Base-by-base conservation (phyloP, 202 grass and related monocot species). In the Panicum hallii region DNA sequence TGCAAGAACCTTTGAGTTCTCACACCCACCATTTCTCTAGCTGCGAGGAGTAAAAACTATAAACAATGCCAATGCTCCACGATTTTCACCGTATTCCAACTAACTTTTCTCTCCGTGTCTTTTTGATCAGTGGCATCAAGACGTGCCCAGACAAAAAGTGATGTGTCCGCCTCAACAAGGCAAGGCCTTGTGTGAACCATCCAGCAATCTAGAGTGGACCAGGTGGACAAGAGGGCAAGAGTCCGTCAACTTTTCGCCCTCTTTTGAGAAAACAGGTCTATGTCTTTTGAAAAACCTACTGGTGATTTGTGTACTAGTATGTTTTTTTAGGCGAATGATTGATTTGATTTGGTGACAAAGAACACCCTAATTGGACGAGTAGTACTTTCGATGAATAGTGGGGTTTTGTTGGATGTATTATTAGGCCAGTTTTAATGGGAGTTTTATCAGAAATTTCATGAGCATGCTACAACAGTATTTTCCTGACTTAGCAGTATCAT, bases 61-160 rank as follows among this genome's bases (percentile, higher is more conserved):
- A 30, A 10, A 4, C 3, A 30, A 10, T 52, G 28, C 3, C 7
- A 13, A 41, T 14, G 20, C 5, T 32, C 7, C 7, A 28, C 9
- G 23, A 11, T 61, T 26, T 26, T 26, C 57, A 61, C 10, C 23
- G 23, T 3, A 23, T 61, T 11, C n/a, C 6, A 34, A 20, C 58
- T 20, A 20, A 30, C n/a, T 19, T 20, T 74, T 28, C 10, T 57
- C 28, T 19, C 28, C 23, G 38, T 57, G 70, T 15, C 47, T 56
- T 64, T 17, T 56, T 56, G 36, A 80, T 66, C 50, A 46, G 16
- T 58, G 70, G 44, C 61, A 74, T 7, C 23, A 19, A 50, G 53
- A 82, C 63, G 61, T 87, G 50, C 40, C 62, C 41, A 23, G 53
- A 89, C 50, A 74, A 43, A 67, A 86, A 72, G 84, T 20, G 11